Conservation (phyloP, 2,329 filamentous ascomycete genomes). For the Penicillium paneum region DNA sequence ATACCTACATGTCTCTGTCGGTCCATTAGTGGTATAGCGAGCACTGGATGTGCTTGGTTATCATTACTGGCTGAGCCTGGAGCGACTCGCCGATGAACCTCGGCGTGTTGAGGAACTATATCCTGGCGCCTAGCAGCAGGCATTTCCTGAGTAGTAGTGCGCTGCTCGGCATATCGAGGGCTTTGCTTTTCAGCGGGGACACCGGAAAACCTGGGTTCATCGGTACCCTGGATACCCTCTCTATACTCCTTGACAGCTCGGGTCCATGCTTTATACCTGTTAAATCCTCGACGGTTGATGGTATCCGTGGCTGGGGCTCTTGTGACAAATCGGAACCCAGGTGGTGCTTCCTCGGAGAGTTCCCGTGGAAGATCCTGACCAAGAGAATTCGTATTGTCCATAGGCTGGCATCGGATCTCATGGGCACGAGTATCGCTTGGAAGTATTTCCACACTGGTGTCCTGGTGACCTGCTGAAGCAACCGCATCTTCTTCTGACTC, state of each 20-base stretch:
- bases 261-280: conserved; percentile 48
- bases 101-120: conserved; percentile 8
- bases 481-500: conserved; percentile 40
- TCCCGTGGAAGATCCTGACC: conserved; percentile 25
- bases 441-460: conserved; percentile 44
- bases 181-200: conserved; percentile 14
- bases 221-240: conserved; percentile 23
- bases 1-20: conserved; percentile 11
- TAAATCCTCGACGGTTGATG: conserved; percentile 45
- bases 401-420: conserved; percentile 33
- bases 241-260: conserved; percentile 43
- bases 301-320: conserved; percentile 31
- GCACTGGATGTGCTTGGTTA: conserved; percentile 9
- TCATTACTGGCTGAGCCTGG: conserved; percentile 15
- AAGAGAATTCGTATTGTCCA: conserved; percentile 24
- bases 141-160: conserved; percentile 17
- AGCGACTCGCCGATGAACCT: conserved; percentile 14
- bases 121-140: conserved; percentile 13
- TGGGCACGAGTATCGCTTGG: conserved; percentile 38
- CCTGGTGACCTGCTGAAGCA: conserved; percentile 27
- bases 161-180: conserved; percentile 18
- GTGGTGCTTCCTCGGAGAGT: conserved; percentile 34
- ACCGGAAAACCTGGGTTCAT: conserved; percentile 12
- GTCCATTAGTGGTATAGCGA: conserved; percentile 9
- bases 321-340: conserved; percentile 38